phyloP scores from a whole-genome alignment of 2,329 filamentous ascomycete genomes.

The Chaetomiaceae sp. region DNA sequence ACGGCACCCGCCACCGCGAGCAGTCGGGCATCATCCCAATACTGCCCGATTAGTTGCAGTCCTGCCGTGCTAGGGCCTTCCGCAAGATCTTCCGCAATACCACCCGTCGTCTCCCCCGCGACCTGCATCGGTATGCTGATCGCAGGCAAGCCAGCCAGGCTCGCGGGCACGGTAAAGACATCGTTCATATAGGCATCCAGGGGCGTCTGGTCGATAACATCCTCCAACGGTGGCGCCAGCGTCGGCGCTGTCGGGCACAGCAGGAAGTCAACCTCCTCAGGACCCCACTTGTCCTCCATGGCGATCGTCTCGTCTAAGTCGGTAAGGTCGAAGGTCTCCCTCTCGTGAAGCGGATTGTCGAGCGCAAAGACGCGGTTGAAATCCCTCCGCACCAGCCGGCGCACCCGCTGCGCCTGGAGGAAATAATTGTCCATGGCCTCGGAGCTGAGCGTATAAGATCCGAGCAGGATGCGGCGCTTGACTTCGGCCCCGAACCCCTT shows the following conservation, averaged over 20 bases:
- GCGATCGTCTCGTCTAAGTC: conserved; percentile 51
- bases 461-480: conserved; percentile 77
- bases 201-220: conserved; percentile 39
- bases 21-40: conserved; percentile 65
- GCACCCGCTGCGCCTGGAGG: conserved; percentile 83
- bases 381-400: conserved; percentile 76
- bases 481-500: conserved; percentile 79
- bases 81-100: conserved; percentile 18
- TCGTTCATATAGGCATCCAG: conserved; percentile 89
- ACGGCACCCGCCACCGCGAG: conserved; percentile 50
- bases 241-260: conserved; percentile 80
- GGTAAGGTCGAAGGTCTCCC: conserved; percentile 47
- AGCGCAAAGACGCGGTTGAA: conserved; percentile 75
- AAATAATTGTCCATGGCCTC: conserved; percentile 96
- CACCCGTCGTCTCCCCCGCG: conserved; percentile 25
- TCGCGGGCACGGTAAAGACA: conserved; percentile 92
- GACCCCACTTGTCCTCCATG: conserved; percentile 53
- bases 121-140: conserved; percentile 69
- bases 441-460: conserved; percentile 84
- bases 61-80: conserved; percentile 45
- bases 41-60: conserved; percentile 76
- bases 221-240: conserved; percentile 43
- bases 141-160: conserved; percentile 83
- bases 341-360: conserved; percentile 59
- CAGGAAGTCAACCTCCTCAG: conserved; percentile 72